Evolutionary conservation across 257 asterid genomes (phyloP).

Genomic region (Salvia hispanica): DNA sequence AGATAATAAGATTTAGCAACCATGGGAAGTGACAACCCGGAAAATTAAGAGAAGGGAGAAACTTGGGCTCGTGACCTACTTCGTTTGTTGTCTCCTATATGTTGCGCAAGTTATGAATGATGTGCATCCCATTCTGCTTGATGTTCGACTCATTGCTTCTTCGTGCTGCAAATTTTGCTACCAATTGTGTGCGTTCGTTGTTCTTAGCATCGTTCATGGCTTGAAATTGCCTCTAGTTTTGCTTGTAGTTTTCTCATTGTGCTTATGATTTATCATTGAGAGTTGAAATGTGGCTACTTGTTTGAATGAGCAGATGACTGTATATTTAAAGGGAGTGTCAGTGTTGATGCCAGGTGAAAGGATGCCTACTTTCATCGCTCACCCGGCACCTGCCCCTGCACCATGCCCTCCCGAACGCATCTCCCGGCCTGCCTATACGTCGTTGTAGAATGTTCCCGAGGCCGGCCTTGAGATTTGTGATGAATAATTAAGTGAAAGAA

Average conservation of each 20-base stretch:
- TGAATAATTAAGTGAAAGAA: not conserved
- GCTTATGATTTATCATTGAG: no score
- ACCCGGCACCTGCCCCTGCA: slow-evolving; percentile 62
- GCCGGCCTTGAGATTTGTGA: no score
- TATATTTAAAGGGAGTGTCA: slow-evolving; percentile 67
- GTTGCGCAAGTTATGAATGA: not conserved
- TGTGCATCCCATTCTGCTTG: not conserved
- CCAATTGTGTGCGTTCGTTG: no score
- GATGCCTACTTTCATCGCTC: slow-evolving; percentile 78
- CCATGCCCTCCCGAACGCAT: slow-evolving; percentile 44
- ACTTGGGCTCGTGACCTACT: slow-evolving; percentile 12
- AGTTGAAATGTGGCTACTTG: no score
- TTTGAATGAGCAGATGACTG: slow-evolving; percentile 49
- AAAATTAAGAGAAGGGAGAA: slow-evolving; percentile 12
- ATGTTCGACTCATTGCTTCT: not conserved
- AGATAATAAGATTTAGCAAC: not conserved
- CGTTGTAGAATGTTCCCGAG: slow-evolving; percentile 16
- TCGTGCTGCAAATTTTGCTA: no score
- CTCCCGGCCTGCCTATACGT: slow-evolving; percentile 26
- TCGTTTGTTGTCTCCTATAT: slow-evolving; percentile 1
- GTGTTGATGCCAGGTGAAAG: slow-evolving; percentile 83
- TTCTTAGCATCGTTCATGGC: not conserved
- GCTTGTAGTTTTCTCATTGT: no score
- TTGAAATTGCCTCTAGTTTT: not conserved
- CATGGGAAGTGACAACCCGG: not conserved